phyloP scores from a whole-genome alignment of 345 rosid species.

The Rhizophora apiculata region DNA sequence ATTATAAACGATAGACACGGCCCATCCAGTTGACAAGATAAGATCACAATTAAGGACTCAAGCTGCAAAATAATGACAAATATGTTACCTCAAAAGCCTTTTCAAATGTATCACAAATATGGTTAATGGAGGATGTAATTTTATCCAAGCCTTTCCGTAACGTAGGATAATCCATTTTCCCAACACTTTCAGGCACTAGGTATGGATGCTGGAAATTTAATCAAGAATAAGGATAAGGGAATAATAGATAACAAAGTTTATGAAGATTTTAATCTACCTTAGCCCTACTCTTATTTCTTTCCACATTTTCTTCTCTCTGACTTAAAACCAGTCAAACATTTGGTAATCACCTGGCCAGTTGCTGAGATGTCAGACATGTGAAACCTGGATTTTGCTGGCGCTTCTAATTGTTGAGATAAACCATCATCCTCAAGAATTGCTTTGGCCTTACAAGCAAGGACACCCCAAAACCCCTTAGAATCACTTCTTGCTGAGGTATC shows the following conservation, averaged over 20 bases:
- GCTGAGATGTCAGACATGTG: constrained; percentile 37
- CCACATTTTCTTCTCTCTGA: too few species aligned
- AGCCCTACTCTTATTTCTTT: too few species aligned
- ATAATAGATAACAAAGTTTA: background rate
- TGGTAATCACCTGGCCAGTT: constrained; percentile 40
- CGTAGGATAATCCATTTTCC: constrained; percentile 60
- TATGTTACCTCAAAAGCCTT: constrained; percentile 68
- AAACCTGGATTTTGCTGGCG: constrained; percentile 31
- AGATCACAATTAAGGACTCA: background rate
- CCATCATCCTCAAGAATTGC: constrained; percentile 75
- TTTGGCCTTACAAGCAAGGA: constrained; percentile 82
- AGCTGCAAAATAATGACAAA: background rate
- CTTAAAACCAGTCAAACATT: background rate
- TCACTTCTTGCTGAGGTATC: constrained; percentile 32
- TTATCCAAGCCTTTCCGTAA: constrained; percentile 71
- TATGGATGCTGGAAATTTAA: constrained; percentile 28
- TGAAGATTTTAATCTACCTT: too few species aligned
- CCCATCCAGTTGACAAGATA: background rate
- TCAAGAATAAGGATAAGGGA: background rate
- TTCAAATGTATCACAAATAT: constrained; percentile 82
- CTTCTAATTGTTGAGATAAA: constrained; percentile 28
- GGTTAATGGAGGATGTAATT: constrained; percentile 72
- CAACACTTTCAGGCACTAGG: constrained; percentile 37
- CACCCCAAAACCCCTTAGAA: constrained; percentile 72
- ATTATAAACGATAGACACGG: too few species aligned